Conservation (phyloP, 768 basidiomycete species). For the Psilocybe cubensis region DNA sequence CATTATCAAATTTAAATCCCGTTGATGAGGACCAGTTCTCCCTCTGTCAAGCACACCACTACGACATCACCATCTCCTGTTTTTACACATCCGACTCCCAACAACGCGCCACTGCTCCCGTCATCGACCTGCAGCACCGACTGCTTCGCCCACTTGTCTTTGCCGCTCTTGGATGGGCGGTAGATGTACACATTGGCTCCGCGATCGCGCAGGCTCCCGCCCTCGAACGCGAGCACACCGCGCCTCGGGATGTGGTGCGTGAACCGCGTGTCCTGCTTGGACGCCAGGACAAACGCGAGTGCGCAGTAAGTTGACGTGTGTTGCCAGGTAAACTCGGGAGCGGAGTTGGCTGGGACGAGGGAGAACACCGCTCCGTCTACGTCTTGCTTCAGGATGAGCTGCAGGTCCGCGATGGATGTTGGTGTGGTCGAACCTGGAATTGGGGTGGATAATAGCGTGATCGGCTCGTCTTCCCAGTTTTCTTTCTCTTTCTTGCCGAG, state of each 20-base stretch:
- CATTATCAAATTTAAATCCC: constrained; percentile 20
- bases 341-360: constrained; percentile 36
- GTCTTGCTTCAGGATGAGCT: constrained; percentile 70
- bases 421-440: constrained; percentile 63
- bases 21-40: constrained; percentile 66
- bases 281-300: constrained; percentile 91
- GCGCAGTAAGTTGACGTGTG: constrained; percentile 89
- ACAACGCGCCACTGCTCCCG: constrained; percentile 69
- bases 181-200: constrained; percentile 91
- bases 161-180: constrained; percentile 48
- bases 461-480: constrained; percentile 36
- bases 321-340: constrained; percentile 52
- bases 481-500: constrained; percentile 7
- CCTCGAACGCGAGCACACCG: constrained; percentile 83
- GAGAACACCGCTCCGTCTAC: constrained; percentile 73
- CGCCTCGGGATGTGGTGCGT: constrained; percentile 68
- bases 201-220: constrained; percentile 57
- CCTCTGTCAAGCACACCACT: constrained; percentile 78
- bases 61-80: constrained; percentile 36
- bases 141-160: constrained; percentile 74
- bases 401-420: constrained; percentile 23
- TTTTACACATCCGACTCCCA: constrained; percentile 70
- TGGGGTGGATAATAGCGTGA: constrained; percentile 68
- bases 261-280: constrained; percentile 89
- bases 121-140: constrained; percentile 78